Evolutionary conservation across 768 basidiomycete genomes (phyloP).

Genomic region (Sarcomyxa edulis): DNA sequence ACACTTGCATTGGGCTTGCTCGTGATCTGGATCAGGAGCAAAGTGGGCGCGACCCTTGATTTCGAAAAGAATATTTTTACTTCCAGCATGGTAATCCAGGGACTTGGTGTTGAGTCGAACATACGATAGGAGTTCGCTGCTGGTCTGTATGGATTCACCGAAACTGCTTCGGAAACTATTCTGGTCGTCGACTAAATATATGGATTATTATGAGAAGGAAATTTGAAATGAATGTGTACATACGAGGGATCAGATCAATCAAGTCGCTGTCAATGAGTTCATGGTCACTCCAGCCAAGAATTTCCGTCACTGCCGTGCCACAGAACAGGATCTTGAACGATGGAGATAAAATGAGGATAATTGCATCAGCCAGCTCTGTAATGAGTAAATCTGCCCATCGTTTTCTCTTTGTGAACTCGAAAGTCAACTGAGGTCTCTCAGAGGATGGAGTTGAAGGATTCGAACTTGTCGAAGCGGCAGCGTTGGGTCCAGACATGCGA

Average conservation of each 20-base stretch:
- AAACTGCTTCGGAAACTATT: conserved; percentile 51
- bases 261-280: conserved; percentile 71
- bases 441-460: conserved; percentile 10
- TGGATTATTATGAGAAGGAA: conserved; percentile 5
- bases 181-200: conserved; percentile 55
- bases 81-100: conserved; percentile 18
- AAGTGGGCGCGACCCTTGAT: conserved; percentile 62
- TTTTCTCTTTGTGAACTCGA: conserved; percentile 85
- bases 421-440: conserved; percentile 29
- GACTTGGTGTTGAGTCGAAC: conserved; percentile 53
- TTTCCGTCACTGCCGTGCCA: conserved; percentile 58
- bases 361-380: conserved; percentile 69
- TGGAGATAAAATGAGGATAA: conserved; percentile 64
- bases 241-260: conserved; percentile 60
- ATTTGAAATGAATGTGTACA: conserved; percentile 11
- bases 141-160: conserved; percentile 45
- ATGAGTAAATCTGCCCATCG: conserved; percentile 81
- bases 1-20: conserved; percentile 40
- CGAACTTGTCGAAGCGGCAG: no score
- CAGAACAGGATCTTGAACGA: conserved; percentile 64
- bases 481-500: no score
- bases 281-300: conserved; percentile 72
- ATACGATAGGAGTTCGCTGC: conserved; percentile 49
- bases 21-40: conserved; percentile 25
- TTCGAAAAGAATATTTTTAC: conserved; percentile 61